Evolutionary conservation across 2,329 filamentous ascomycete genomes (phyloP), one percentile per base, ranked within the genome.

Genomic region (Xylogone sp.): DNA sequence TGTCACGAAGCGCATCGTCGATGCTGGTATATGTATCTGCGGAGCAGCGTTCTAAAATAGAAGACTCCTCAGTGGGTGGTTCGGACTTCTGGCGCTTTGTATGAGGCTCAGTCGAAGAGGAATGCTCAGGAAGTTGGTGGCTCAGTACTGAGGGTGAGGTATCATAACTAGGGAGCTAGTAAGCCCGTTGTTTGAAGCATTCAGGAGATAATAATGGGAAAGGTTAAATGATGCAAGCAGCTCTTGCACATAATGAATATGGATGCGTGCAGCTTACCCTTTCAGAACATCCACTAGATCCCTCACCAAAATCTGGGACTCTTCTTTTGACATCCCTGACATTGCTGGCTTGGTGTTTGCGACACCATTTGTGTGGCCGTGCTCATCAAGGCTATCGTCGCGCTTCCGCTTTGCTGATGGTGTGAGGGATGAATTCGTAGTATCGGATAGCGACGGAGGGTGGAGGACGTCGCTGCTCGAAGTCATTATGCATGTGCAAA

Each of bases 1-100:
- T 65, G 55, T 86, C 83, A 48, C 75, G 67, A 16, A 87, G 79
- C 42, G 89, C 72, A 55, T 87, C 82, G 22, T 88, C 84, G 43
- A 91, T 69, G 56, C 79, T 77, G 21, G 75, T 74, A 63, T 87
- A 86, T 27, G 65, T 66, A 57, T 76, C 73, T 46, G 71, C 69
- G 21, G 69, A 60, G n/a, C 51, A 45, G 46, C 64, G 58, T 47
- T 56, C 53, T 22, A 61, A 20, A 21, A 65, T 62, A 54, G 85
- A 78, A 54, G 74, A 77, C 18, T 59, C 60, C 31, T 69, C 61
- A 29, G 66, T 62, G 29, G 64, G 65, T 44, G 77, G 75, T 46
- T 75, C 72, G 2, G 80, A 74, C 65, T 82, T 85, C 59, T 82
- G 79, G 43, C 83, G 77, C 67, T 87, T 87, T 48, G 77, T 67